phyloP scores from a whole-genome alignment of 495 filamentous ascomycete species.

The Podospora sp. region DNA sequence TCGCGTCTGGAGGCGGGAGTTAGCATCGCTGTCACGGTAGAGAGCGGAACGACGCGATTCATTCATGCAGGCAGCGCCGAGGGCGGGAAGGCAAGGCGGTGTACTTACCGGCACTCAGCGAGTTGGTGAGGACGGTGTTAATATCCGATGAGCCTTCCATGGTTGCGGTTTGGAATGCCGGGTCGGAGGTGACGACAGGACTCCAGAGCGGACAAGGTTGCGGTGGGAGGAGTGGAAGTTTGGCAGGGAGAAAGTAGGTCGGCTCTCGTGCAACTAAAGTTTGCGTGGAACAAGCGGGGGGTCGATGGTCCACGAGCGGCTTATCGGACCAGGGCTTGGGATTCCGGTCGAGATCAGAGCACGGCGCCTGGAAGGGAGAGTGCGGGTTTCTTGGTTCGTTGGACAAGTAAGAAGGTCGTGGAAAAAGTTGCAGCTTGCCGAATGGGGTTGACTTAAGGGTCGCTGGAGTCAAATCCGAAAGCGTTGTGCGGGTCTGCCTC shows the following conservation, averaged over 20 bases:
- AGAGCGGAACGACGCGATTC: conserved; percentile 25
- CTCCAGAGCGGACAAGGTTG: conserved; percentile 26
- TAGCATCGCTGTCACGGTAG: conserved; percentile 24
- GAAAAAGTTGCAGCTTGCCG: conserved; percentile 16
- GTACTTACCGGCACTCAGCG: conserved; percentile 80
- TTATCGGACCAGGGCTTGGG: conserved; percentile 30
- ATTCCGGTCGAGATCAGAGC: conserved; percentile 21
- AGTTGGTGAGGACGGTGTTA: conserved; percentile 79
- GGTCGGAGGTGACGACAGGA: conserved; percentile 16
- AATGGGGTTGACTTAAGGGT: neutral
- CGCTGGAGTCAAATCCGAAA: conserved; percentile 4
- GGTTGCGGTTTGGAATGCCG: conserved; percentile 33
- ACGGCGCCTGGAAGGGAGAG: conserved; percentile 18
- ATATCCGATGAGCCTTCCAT: conserved; percentile 57
- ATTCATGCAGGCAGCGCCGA: conserved; percentile 15
- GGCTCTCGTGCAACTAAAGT: conserved; percentile 38
- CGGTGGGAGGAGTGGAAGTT: conserved; percentile 30
- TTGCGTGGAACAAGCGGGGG: conserved; percentile 43
- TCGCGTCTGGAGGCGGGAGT: conserved; percentile 65
- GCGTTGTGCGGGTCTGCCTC: conserved; percentile 31
- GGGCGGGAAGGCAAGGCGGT: conserved; percentile 23
- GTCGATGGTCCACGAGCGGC: conserved; percentile 33
- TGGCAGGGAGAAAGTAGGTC: conserved; percentile 36
- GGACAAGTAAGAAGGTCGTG: conserved; percentile 6
- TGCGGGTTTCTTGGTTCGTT: neutral